These are phyloP conservation scores for Carex parvula DNA, from an alignment of 176 grass and related monocot species.

Conservation along the genomic window DNA sequence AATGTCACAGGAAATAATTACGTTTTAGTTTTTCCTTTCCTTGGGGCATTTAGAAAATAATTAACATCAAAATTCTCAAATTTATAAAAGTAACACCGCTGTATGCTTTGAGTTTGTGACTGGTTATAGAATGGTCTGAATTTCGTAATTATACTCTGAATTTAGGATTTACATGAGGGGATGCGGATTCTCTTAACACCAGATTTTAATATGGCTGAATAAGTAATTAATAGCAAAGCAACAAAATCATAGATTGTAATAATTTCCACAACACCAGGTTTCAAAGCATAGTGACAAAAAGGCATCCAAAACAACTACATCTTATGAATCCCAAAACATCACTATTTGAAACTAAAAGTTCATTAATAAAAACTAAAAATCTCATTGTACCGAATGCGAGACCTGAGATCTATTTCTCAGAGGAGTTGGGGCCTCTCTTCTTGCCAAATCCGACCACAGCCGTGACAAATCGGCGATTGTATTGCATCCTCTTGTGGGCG, in stretches of 20 bases:
- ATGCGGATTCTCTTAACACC: too few relatives aligned
- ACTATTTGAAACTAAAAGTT: background rate
- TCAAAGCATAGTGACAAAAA: too few relatives aligned
- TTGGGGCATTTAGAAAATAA: too few relatives aligned
- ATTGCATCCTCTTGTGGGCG: conserved; percentile 69
- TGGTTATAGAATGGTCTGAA: too few relatives aligned
- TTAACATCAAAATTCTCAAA: too few relatives aligned
- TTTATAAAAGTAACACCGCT: too few relatives aligned
- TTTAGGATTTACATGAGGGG: too few relatives aligned
- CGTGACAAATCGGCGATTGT: conserved; percentile 83
- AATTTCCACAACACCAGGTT: background rate
- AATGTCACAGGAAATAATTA: too few relatives aligned
- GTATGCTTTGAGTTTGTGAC: too few relatives aligned
- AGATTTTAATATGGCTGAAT: background rate
- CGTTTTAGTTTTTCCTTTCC: too few relatives aligned
- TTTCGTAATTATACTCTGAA: too few relatives aligned
- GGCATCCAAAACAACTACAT: background rate
- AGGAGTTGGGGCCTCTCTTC: conserved; percentile 79
- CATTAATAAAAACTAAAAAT: background rate
- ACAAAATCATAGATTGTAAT: background rate
- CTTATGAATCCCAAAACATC: background rate
- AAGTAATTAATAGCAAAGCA: background rate
- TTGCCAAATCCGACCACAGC: conserved; percentile 79
- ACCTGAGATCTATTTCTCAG: conserved; percentile 62
- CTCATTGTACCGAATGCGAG: background rate